Base-by-base conservation (phyloP, 345 rosid genomes). In the Salix dunnii region DNA sequence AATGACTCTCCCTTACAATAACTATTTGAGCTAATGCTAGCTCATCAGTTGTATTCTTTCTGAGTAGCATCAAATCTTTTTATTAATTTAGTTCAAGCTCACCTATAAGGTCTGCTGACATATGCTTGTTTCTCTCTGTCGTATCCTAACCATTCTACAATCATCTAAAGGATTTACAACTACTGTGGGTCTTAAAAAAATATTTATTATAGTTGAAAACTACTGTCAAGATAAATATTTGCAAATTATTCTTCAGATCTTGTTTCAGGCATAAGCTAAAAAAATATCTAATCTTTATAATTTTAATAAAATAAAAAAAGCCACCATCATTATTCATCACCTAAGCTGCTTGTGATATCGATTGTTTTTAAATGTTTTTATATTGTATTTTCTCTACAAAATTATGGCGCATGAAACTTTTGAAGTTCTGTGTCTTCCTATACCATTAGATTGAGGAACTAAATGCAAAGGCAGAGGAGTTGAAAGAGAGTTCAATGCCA, bases 391-490 rank as follows among this genome's bases (percentile, higher is more conserved):
- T 76, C 60, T 58, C 12, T 14, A 12, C 31, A 65, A 20, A 42
- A 16, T 31, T 49, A 35, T 67, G 11, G 53, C 64, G 25, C 25
- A 46, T 60, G 46, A 72, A 74, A 73, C 7, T 51, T 51, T 62
- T 27, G 33, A 74, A 17, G 21, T 58, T 67, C 64, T 71, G 42
- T 72, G 16, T 78, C 65, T 79, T 65, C 12, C 78, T 33, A 65
- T 80, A 55, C 78, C 60, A 65, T 73, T 86, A 96, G 98, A 88
- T 91, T 76, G 96, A 90, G 51, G 95, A 92, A 78, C 82, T 96
- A 74, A 85, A 58, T 72, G 87, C 82, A 28, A 90, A 83, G 78
- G 97, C 89, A 46, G 87, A 64, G 74, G 91, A 89, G 72, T 71
- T 82, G 53, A 81, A 79, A 58, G 84, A 84, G 74, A 82, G 75